Base-by-base conservation (phyloP, 2,329 filamentous ascomycete genomes). In the Fusarium drepaniforme region DNA sequence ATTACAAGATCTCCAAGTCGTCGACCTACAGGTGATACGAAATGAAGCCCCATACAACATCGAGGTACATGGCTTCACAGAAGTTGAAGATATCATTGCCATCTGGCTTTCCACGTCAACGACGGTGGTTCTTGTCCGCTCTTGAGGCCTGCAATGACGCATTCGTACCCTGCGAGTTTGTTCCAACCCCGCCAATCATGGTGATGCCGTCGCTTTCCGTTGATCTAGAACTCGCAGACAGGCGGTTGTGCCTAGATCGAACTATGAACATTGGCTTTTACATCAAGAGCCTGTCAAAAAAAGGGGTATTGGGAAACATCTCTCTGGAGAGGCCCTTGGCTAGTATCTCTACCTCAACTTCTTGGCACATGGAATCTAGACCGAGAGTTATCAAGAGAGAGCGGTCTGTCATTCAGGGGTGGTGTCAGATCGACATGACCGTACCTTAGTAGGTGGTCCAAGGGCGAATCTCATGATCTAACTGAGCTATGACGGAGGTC, bases 91-190 rank as follows among this genome's bases (percentile, higher is more conserved):
- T 15, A 21, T 51, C 16, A 46, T 49, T 40, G 61, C 64, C 49
- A 72, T 42, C 35, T 25, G 61, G 60, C 68, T 70, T 35, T 61
- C 33, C 38, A 64, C 37, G 23, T 72, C 42, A 21, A 70, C 49
- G 16, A 44, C 21, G 64, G 49, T 18, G 44, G 42, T 15, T 30
- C 18, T 12, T 51, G 35, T 40, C 49, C 49, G 35, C 46, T 56
- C 21, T 49, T 37, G 28, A 59, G 33, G 16, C 40, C 35, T 38
- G 40, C 18, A 21, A 75, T 56, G 23, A 59, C 51, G 23, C 37
- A 37, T n/a, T 67, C 68, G n/a, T 68, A 68, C 18, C 60, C 64
- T n/a, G 40, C n/a, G n/a, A 74, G 38, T 62, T 40, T 13, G 58
- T 61, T 51, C 64, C 66, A 11, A 46, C 51, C n/a, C 51, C 64